Percentiles rank a stretch among this genome's conserved stretches.
These are phyloP conservation scores for Hemisphaericaspora subhashii DNA, from an alignment of 1,139 yeast species.

Conservation along the genomic window DNA sequence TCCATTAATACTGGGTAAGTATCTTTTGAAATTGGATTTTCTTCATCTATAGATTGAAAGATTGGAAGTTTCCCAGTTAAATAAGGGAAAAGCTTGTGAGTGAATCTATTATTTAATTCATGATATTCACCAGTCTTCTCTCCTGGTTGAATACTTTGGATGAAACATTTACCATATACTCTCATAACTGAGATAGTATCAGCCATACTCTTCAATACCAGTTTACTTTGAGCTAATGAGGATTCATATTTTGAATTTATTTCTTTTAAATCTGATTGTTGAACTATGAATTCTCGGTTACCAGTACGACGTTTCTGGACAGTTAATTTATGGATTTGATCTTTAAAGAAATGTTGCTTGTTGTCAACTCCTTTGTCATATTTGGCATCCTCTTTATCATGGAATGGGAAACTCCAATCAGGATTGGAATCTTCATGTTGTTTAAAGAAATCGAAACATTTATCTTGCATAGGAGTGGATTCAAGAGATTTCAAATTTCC, in stretches of 20 bases:
- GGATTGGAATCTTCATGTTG: slow-evolving; percentile 22
- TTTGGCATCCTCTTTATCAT: slow-evolving; percentile 12
- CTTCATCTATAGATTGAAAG: slow-evolving; percentile 14
- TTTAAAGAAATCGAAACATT: slow-evolving; percentile 32
- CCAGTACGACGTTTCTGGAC: slow-evolving; percentile 9
- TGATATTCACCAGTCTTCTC: slow-evolving; percentile 11
- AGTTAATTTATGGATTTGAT: slow-evolving; percentile 5
- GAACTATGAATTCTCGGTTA: slow-evolving; percentile 12
- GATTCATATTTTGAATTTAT: slow-evolving; percentile 15
- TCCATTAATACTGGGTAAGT: slow-evolving; percentile 15
- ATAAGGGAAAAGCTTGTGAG: slow-evolving; percentile 32
- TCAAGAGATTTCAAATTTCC: slow-evolving; percentile 15
- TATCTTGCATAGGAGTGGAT: slow-evolving; percentile 21
- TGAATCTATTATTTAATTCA: slow-evolving; percentile 18
- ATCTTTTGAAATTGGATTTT: slow-evolving; percentile 1
- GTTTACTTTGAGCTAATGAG: slow-evolving; percentile 17
- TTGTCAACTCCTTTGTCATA: slow-evolving; percentile 33
- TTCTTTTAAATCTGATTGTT: not conserved
- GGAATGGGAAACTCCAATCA: slow-evolving; percentile 25
- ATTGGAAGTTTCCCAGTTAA: slow-evolving; percentile 26
- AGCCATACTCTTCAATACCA: slow-evolving; percentile 34
- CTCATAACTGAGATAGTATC: slow-evolving; percentile 35
- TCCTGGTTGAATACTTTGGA: slow-evolving; percentile 14
- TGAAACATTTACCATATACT: slow-evolving; percentile 39
- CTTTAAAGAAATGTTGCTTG: slow-evolving; percentile 12